Evolutionary conservation across 495 filamentous ascomycete species (phyloP).

Genomic region (Achaetomiella virescens): DNA sequence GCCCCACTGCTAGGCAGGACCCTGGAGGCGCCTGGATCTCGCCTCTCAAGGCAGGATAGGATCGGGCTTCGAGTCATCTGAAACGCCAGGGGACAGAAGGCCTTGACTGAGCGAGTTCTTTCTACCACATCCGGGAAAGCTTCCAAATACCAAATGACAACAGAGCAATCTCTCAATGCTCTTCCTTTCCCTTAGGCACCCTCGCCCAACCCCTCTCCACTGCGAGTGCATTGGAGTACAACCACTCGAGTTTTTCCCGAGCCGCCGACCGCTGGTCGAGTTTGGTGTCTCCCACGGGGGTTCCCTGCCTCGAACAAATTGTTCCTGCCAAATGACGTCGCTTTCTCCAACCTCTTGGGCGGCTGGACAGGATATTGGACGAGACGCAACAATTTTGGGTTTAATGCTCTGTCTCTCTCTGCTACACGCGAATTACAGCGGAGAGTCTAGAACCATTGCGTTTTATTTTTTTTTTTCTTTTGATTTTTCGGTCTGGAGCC

Average conservation of each 20-base stretch:
- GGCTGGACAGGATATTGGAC: background rate
- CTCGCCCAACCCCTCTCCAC: too few species aligned
- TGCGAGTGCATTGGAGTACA: background rate
- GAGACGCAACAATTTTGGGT: background rate
- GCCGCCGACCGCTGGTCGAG: background rate
- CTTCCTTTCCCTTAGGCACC: too few species aligned
- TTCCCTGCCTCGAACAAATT: slow-evolving; percentile 6
- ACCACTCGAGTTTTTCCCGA: slow-evolving; percentile 9
- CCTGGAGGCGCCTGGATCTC: too few species aligned
- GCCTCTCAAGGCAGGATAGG: too few species aligned
- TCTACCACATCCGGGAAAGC: too few species aligned
- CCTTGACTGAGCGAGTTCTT: too few species aligned
- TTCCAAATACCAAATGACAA: too few species aligned
- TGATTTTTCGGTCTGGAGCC: background rate
- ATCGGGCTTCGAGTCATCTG: too few species aligned
- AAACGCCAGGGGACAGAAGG: too few species aligned
- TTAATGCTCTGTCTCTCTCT: background rate
- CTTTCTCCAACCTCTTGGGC: background rate
- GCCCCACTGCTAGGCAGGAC: background rate
- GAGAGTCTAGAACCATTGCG: background rate
- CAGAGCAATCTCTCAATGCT: too few species aligned
- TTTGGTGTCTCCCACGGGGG: background rate
- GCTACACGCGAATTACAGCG: too few species aligned
- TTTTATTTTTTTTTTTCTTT: background rate
- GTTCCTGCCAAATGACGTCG: slow-evolving; percentile 21